Base-by-base conservation (phyloP, 345 rosid genomes). In the Salix koriyanagi region DNA sequence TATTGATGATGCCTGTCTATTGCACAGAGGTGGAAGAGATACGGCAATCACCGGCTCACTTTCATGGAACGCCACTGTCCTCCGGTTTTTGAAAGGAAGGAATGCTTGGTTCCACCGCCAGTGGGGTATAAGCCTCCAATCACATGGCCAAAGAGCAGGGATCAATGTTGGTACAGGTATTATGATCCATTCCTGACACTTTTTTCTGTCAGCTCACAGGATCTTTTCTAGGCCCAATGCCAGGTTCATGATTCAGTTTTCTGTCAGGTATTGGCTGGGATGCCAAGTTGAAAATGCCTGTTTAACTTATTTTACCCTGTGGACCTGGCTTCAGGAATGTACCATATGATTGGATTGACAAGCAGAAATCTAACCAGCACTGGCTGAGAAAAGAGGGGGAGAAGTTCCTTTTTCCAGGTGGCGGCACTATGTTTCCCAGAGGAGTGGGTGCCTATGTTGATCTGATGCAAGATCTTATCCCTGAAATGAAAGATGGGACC, bases 31-130 rank as follows among this genome's bases (percentile, higher is more conserved):
- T 96, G 99, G 99, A 96, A 77, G 81, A 96, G 92, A 84, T 96
- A 96, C 70, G 97, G 97, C 12, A 8, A 56, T 48, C 91, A 96
- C 69, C 89, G 98, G 75, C 96, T 96, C 78, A 89, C 92, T 42
- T 93, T 92, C 83, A 85, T 96, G 97, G 99, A 96, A 79, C 91
- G 99, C 30, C 98, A 96, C 78, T 96, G 98, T 66, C 99, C 98
- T 81, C 92, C 98, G 4, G 79, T 81, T 37, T 91, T 87, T 77
- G 99, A 96, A 70, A 91, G 92, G 83, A 93, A 96, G 84, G 92
- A 90, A 80, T 96, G 99, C 86, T 71, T 96, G 67, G 84, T 96
- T 82, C 98, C 99, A 44, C 97, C 99, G 69, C 99, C 99, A n/a
- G 89, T 89, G 84, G 99, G 98, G 64, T 96, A 96, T 65, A 92